Evolutionary conservation across 106 monocot genomes (phyloP), one percentile per base, ranked within the genome.

Genomic region (Cymbidium sinense): DNA sequence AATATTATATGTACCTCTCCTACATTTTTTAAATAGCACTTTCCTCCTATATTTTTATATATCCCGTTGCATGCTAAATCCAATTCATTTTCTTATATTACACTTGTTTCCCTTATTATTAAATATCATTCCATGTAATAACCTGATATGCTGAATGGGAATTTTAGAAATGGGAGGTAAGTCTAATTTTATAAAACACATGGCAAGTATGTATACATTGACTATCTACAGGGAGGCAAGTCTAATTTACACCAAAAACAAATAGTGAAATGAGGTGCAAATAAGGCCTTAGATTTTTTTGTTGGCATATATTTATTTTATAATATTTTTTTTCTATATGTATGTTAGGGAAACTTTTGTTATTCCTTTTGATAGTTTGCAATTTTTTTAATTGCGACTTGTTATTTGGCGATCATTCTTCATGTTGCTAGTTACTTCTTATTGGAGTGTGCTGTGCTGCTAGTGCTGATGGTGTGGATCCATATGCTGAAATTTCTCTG

Each of bases 381-480:
- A 23, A n/a, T 71, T 37, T 71, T 71, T 39, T 7, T 71, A 36
- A 31, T 19, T 21, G 5, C 30, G 21, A 8, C 41, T 79, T 81
- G 75, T 50, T 47, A 47, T 74, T n/a, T 70, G n/a, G 64, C 81
- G n/a, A 80, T 83, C 50, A 7, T 73, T 78, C 9, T 74, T 82
- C 30, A 31, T 79, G 69, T 21, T 77, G 62, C 33, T 76, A 98
- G 96, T 73, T 98, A 77, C 78, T 83, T 76, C 92, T 98, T 33
- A 44, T 94, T 64, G 98, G 98, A 77, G 84, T 98, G 67, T 98
- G 90, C 78, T 98, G 94, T 76, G 79, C 87, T 54, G 86, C 62
- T 54, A 88, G 88, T 77, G 92, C 75, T 11, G 92, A 98, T 84
- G 98, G 90, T 71, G 70, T 81, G 47, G 92, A 98, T 83, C 90